phyloP scores from a whole-genome alignment of 768 basidiomycete species.

The Boletellus emodensis region DNA sequence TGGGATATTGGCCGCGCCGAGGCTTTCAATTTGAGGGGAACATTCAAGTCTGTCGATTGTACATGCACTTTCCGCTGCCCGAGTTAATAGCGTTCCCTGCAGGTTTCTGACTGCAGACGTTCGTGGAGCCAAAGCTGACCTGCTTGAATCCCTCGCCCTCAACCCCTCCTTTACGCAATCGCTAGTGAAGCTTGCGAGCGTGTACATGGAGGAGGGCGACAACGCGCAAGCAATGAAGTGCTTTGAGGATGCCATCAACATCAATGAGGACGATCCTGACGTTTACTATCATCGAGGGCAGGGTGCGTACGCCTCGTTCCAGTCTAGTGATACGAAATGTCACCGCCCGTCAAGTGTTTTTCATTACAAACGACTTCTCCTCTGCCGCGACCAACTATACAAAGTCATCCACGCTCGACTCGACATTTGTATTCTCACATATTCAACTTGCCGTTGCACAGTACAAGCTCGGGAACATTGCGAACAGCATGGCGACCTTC shows the following conservation, averaged over 20 bases:
- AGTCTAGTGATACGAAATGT: neutral
- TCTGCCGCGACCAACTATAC: slow-evolving; percentile 89
- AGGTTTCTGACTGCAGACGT: slow-evolving; percentile 91
- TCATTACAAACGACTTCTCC: slow-evolving; percentile 88
- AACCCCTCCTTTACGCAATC: slow-evolving; percentile 74
- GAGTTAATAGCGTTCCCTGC: neutral
- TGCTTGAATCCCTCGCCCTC: slow-evolving; percentile 71
- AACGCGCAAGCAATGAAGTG: slow-evolving; percentile 79
- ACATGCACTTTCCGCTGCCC: neutral
- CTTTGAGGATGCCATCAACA: slow-evolving; percentile 84
- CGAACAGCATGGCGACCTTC: slow-evolving; percentile 88
- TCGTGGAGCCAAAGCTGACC: slow-evolving; percentile 74
- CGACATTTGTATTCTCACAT: slow-evolving; percentile 90
- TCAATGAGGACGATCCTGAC: slow-evolving; percentile 84
- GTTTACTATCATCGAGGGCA: slow-evolving; percentile 99
- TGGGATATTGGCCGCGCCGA: slow-evolving; percentile 74
- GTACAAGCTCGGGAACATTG: slow-evolving; percentile 81
- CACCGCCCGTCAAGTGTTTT: slow-evolving; percentile 56
- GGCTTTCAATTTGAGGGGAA: slow-evolving; percentile 89
- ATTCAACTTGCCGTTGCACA: slow-evolving; percentile 96
- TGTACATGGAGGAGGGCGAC: slow-evolving; percentile 94
- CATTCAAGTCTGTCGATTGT: slow-evolving; percentile 74
- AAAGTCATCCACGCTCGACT: slow-evolving; percentile 83
- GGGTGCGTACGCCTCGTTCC: slow-evolving; percentile 41
- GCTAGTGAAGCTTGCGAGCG: slow-evolving; percentile 94